Evolutionary conservation across 768 basidiomycete genomes (phyloP).

Genomic region (Pholiota microspora): DNA sequence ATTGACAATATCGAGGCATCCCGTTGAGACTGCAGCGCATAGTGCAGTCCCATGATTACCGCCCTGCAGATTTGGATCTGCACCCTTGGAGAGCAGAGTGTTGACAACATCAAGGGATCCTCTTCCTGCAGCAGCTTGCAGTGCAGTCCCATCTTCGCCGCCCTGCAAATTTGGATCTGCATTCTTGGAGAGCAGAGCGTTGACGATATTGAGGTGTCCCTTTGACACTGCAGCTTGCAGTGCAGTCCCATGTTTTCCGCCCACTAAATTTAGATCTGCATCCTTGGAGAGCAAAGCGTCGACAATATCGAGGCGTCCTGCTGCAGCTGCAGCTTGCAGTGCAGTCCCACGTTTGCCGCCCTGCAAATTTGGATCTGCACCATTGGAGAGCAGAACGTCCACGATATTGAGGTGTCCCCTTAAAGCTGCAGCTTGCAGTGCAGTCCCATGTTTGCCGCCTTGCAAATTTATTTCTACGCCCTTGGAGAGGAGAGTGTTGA

Average conservation of each 20-base stretch:
- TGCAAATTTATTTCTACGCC: too few relatives aligned
- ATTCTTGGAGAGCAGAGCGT: too few relatives aligned
- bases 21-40: not conserved
- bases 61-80: not conserved
- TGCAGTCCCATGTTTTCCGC: too few relatives aligned
- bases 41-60: not conserved
- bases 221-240: too few relatives aligned
- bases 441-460: too few relatives aligned
- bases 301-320: not conserved
- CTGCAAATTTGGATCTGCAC: not conserved
- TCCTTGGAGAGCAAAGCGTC: not conserved
- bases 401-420: not conserved
- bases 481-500: constrained; percentile 1
- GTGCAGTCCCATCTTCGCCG: too few relatives aligned
- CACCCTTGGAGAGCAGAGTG: not conserved
- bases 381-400: not conserved
- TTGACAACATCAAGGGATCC: not conserved
- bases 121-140: not conserved
- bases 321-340: not conserved
- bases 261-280: too few relatives aligned
- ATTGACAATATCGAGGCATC: not conserved
- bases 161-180: too few relatives aligned
- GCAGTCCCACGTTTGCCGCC: not conserved
- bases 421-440: not conserved
- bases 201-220: too few relatives aligned